Base-by-base conservation (phyloP, 176 grass and related monocot genomes). In the Eragrostis nindensis region DNA sequence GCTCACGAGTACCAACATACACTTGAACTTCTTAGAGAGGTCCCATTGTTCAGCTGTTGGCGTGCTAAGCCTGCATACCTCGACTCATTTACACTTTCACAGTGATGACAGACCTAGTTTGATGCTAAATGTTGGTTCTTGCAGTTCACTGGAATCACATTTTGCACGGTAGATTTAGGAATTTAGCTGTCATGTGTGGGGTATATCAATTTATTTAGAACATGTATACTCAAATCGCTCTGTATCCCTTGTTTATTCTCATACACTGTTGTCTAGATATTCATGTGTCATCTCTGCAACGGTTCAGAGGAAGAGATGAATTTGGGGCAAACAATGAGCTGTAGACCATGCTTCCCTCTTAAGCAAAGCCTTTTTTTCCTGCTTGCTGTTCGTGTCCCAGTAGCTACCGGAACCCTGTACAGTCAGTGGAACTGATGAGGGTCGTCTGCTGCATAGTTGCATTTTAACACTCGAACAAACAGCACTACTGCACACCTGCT, bases 1-100 rank as follows among this genome's bases (percentile, higher is more conserved):
- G 83, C 92, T 72, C 60, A 52, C 45, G 95, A 86, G 63, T 94
- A 98, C 61, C 90, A 89, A 38, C 83, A 82, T 46, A 15, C 66
- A 42, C 49, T 98, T 73, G 49, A 73, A 44, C 77, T 92, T 69
- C 68, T 98, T 41, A 92, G 76, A 52, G 63, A 89, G n/a, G 60
- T 80, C 39, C 77, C 87, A 26, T 74, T 83, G 68, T 97, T 90
- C 25, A 29, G 30, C 61, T 69, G 56, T 17, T 92, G 95, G 95
- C 19, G 66, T 21, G 49, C 76, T 26, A 97, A 97, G 74, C 77
- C 90, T 69, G 8, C 70, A 69, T 82, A 72, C 0, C 26, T 94
- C 0, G 81, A 98, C 27, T 49, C 53, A 0, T 94, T 98, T 80
- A 32, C 64, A 63, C 53, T 88, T 55, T 13, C 12, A 45, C 27